phyloP scores from a whole-genome alignment of 257 asterid genomes.

The Nicotiana tomentosiformis region DNA sequence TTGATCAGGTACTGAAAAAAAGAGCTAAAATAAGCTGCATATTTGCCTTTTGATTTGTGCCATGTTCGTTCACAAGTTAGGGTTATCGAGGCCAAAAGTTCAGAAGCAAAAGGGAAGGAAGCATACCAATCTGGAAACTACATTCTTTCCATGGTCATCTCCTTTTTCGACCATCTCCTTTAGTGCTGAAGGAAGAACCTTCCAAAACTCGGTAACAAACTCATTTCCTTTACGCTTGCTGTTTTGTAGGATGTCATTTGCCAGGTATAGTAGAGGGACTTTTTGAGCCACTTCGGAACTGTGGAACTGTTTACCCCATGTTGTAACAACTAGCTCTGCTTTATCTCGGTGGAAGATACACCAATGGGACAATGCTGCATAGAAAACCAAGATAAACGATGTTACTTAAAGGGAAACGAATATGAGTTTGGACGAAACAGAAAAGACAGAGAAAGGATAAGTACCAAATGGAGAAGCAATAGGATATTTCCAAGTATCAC shows the following conservation, averaged over 20 bases:
- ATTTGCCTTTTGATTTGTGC: background rate
- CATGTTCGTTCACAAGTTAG: background rate
- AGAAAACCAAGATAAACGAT: slow-evolving; percentile 34
- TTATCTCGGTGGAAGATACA: slow-evolving; percentile 91
- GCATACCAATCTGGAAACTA: slow-evolving; percentile 81
- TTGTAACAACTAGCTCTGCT: slow-evolving; percentile 74
- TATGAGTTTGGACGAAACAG: background rate
- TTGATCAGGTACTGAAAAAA: background rate
- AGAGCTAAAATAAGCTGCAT: background rate
- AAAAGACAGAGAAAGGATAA: background rate
- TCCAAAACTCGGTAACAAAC: slow-evolving; percentile 88
- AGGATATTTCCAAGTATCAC: background rate
- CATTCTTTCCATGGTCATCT: slow-evolving; percentile 67
- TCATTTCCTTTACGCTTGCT: slow-evolving; percentile 94
- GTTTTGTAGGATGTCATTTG: slow-evolving; percentile 88
- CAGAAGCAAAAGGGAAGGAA: slow-evolving; percentile 2
- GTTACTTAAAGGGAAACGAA: background rate
- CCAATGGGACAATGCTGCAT: slow-evolving; percentile 88
- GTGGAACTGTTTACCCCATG: slow-evolving; percentile 87
- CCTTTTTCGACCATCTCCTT: slow-evolving; percentile 59
- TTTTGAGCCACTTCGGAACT: slow-evolving; percentile 59
- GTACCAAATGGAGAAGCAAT: background rate
- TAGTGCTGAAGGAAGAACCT: slow-evolving; percentile 85
- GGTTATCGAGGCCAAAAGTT: background rate
- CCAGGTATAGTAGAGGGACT: slow-evolving; percentile 86